Base-by-base conservation (phyloP, 169 alveolate species). In the Babesia bigemina region DNA sequence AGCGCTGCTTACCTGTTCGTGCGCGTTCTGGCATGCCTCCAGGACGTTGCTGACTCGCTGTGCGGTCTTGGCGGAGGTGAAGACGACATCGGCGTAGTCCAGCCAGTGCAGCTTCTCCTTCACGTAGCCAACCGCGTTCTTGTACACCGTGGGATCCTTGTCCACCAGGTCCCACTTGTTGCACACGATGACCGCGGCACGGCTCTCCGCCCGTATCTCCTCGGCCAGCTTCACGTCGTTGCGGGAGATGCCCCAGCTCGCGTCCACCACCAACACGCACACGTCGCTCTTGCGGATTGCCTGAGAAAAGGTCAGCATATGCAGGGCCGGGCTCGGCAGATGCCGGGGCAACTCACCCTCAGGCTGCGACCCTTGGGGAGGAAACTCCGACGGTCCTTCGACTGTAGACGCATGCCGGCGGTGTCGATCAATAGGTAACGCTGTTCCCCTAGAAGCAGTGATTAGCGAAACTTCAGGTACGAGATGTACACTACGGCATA, bases 81-180 rank as follows among this genome's bases (percentile, higher is more conserved):
- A 82, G 17, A 84, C 21, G 57, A 89, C 85, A 33, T 89, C 86
- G n/a, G 92, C 88, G 77, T 83, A 89, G 60, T 73, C 79, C 52
- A 89, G 65, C 65, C 86, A 85, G 67, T 89, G 76, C 29, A 89
- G 57, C 66, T 82, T 86, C 47, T 89, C 91, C 61, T 79, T 84
- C 21, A 89, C 90, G 53, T 89, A 89, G 52, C 76, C 77, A 52
- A 72, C 52, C 13, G 82, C 89, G 55, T 89, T 89, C 62, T 86
- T 79, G 62, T 86, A 86, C 39, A 84, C 83, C 21, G 86, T 74
- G 22, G 89, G 88, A 42, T 82, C 90, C 74, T 89, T 89, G 75
- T 86, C 86, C 48, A 89, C 75, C 24, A 89, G 78, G 69, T 89
- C 94, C 94, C 94, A 89, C 78, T 89, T 89, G 77, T 89, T 89